Conservation (phyloP, 805 yeast species). For the Saccharomyces eubayanus region DNA sequence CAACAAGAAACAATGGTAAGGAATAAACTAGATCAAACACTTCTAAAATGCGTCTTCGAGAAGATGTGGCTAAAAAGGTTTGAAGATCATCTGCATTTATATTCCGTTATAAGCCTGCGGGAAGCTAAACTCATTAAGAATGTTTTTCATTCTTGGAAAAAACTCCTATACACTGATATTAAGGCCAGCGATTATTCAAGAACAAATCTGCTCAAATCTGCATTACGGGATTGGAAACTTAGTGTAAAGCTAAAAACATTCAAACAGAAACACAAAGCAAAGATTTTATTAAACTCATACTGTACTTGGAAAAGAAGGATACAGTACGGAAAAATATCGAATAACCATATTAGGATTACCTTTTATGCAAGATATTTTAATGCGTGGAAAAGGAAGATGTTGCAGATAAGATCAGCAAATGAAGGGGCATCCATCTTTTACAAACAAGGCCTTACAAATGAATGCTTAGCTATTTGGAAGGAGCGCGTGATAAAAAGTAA, state of each 20-base stretch:
- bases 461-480: background rate
- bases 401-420: background rate
- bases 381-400: conserved; percentile 2
- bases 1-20: conserved; percentile 8
- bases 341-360: background rate
- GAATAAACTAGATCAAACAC: conserved; percentile 3
- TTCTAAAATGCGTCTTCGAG: conserved; percentile 8
- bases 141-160: conserved; percentile 7
- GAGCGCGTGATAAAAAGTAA: background rate
- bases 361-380: background rate
- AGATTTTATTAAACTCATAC: background rate
- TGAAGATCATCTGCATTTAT: conserved; percentile 9
- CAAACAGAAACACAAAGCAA: background rate
- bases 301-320: conserved; percentile 1
- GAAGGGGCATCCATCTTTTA: background rate
- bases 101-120: conserved; percentile 6
- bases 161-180: conserved; percentile 1
- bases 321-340: background rate
- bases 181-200: conserved; percentile 3
- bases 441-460: background rate
- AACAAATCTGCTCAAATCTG: background rate
- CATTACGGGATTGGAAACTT: conserved; percentile 3
- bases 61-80: conserved; percentile 19
- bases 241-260: background rate
- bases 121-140: conserved; percentile 4